Evolutionary conservation across 306 rosid genomes (phyloP).

Genomic region (Potentilla sterilis): DNA sequence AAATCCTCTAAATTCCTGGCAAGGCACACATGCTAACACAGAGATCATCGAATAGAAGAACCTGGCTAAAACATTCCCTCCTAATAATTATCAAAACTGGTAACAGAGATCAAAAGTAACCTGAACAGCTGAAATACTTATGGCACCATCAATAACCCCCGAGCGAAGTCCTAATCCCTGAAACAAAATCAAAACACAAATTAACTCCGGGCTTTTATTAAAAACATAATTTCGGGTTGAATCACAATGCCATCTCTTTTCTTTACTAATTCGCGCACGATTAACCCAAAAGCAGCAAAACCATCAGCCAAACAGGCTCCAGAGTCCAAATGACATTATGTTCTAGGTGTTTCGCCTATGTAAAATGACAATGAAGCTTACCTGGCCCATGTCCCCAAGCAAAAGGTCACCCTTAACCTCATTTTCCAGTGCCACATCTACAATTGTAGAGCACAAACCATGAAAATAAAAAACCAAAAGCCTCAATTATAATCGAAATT

Average conservation of each 20-base stretch:
- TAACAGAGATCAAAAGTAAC: constrained; percentile 33
- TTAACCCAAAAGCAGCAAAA: not conserved
- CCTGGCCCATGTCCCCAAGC: constrained; percentile 97
- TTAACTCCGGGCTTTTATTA: not conserved
- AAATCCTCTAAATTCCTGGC: not conserved
- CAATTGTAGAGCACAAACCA: not conserved
- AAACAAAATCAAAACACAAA: constrained; percentile 17
- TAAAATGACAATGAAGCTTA: constrained; percentile 6
- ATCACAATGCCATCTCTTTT: not conserved
- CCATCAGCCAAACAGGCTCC: not conserved
- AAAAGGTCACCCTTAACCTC: constrained; percentile 92
- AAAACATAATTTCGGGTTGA: not conserved
- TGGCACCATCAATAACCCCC: constrained; percentile 88
- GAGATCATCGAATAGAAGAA: not conserved
- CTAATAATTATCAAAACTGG: not conserved
- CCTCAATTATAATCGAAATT: not conserved
- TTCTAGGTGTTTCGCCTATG: not conserved
- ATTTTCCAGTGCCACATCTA: constrained; percentile 79
- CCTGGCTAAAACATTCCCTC: not conserved
- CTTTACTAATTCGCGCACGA: not conserved
- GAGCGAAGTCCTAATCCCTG: constrained; percentile 95
- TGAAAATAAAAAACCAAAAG: not conserved
- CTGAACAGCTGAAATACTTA: constrained; percentile 95
- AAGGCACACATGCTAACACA: not conserved
- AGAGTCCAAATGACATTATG: not conserved